Percentiles rank a stretch among this genome's conserved stretches.
Evolutionary conservation across 2,329 filamentous ascomycete species (phyloP).

Genomic region (Fusarium albosuccineum): DNA sequence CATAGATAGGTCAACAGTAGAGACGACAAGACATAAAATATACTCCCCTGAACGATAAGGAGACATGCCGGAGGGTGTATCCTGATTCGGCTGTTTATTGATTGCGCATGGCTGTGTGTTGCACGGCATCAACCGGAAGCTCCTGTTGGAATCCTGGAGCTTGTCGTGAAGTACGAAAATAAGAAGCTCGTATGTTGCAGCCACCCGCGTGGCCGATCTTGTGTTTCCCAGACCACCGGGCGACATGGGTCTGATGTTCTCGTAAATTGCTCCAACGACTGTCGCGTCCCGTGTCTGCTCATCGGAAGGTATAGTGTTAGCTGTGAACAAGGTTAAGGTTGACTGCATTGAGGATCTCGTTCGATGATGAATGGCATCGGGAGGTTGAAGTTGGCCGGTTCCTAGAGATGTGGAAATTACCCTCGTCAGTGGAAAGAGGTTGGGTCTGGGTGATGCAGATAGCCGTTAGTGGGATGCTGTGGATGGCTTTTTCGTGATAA

Average conservation of each 20-base stretch:
- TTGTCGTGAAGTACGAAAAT: constrained; percentile 31
- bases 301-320: constrained; percentile 1
- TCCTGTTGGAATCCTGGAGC: neutral
- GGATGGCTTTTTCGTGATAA: neutral
- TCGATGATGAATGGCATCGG: constrained; percentile 11
- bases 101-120: constrained; percentile 15
- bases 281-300: constrained; percentile 10
- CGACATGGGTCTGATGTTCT: neutral
- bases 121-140: neutral
- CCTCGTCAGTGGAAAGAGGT: neutral
- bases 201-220: constrained; percentile 12
- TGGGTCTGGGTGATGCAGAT: constrained; percentile 8
- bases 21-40: constrained; percentile 9
- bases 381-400: neutral
- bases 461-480: neutral
- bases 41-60: neutral
- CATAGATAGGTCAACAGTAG: constrained; percentile 12
- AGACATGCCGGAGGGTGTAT: neutral
- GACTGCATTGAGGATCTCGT: constrained; percentile 15
- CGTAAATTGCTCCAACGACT: constrained; percentile 18
- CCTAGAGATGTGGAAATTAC: neutral
- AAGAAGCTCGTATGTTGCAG: constrained; percentile 33
- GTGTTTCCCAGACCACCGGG: neutral
- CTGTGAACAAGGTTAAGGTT: constrained; percentile 17
- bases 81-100: constrained; percentile 3